A percentile compares a stretch with the other conserved stretches of the same genome.
These are phyloP conservation scores for Fragilariopsis cylindrus DNA, from an alignment of 108 stramenopile genomes.

Conservation along the genomic window DNA sequence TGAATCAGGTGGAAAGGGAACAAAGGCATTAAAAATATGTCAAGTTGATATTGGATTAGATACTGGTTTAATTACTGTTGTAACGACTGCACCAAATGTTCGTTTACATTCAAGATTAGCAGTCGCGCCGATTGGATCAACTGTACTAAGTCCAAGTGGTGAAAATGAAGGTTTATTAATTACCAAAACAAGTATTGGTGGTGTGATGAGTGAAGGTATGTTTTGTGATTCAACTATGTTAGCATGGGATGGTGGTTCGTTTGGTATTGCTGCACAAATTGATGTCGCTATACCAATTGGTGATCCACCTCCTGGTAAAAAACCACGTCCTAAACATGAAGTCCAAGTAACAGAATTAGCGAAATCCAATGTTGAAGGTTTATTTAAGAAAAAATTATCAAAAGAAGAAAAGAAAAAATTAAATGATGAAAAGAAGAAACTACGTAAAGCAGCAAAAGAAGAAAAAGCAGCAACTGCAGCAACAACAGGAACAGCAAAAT, in stretches of 20 bases:
- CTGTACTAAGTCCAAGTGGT: slow-evolving; percentile 60
- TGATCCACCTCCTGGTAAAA: slow-evolving; percentile 63
- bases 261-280: slow-evolving; percentile 79
- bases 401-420: slow-evolving; percentile 31
- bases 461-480: slow-evolving; percentile 70
- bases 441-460: slow-evolving; percentile 61
- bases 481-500: too few relatives aligned
- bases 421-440: slow-evolving; percentile 82
- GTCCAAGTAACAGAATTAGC: slow-evolving; percentile 5
- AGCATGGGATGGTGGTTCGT: slow-evolving; percentile 78
- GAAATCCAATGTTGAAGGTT: slow-evolving; percentile 43
- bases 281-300: slow-evolving; percentile 64
- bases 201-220: slow-evolving; percentile 81
- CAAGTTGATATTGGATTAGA: slow-evolving; percentile 49
- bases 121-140: slow-evolving; percentile 69
- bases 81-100: slow-evolving; percentile 80
- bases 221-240: slow-evolving; percentile 90
- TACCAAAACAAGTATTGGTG: slow-evolving; percentile 80
- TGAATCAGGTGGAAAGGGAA: slow-evolving; percentile 49
- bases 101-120: slow-evolving; percentile 71
- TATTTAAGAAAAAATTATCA: slow-evolving; percentile 85
- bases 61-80: slow-evolving; percentile 55
- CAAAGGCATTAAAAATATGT: slow-evolving; percentile 41
- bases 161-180: slow-evolving; percentile 55
- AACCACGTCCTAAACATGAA: slow-evolving; percentile 62